phyloP scores from a whole-genome alignment of 306 rosid genomes.

The Canavalia ensiformis region DNA sequence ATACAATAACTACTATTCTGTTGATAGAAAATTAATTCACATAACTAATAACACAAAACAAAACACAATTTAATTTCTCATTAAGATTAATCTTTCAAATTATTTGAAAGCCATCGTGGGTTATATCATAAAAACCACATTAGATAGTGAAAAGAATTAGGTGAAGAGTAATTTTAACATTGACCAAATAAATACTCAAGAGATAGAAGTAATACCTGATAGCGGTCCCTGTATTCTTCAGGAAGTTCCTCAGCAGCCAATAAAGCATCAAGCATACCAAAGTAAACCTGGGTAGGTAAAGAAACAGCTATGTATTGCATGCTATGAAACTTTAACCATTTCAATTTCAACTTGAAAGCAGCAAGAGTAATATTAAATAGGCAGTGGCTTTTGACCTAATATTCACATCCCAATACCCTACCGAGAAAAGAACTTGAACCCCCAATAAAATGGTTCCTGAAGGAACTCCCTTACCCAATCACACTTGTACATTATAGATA shows the following conservation, averaged over 20 bases:
- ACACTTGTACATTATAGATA: background rate
- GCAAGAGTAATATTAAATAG: conserved; percentile 8
- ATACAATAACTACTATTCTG: background rate
- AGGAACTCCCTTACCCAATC: conserved; percentile 25
- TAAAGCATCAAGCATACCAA: conserved; percentile 99
- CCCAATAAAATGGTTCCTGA: conserved; percentile 20
- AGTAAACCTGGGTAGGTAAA: conserved; percentile 76
- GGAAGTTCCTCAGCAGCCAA: conserved; percentile 98
- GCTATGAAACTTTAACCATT: conserved; percentile 38
- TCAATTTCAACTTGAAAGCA: conserved; percentile 39
- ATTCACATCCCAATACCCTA: conserved; percentile 30
- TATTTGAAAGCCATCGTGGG: background rate
- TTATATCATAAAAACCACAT: background rate
- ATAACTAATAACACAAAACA: too few species aligned
- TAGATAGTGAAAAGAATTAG: conserved; percentile 21
- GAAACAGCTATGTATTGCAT: conserved; percentile 45
- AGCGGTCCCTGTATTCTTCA: conserved; percentile 85
- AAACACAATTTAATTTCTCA: background rate
- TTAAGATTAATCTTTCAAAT: conserved; percentile 7
- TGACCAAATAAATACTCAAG: conserved; percentile 13
- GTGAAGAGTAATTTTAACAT: conserved; percentile 24
- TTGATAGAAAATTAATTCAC: background rate
- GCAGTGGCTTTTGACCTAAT: background rate
- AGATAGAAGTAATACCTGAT: conserved; percentile 69
- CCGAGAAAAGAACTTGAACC: conserved; percentile 8